Conservation (phyloP, 1,284 basidiomycete genomes). For the Cryptococcus sp. region DNA sequence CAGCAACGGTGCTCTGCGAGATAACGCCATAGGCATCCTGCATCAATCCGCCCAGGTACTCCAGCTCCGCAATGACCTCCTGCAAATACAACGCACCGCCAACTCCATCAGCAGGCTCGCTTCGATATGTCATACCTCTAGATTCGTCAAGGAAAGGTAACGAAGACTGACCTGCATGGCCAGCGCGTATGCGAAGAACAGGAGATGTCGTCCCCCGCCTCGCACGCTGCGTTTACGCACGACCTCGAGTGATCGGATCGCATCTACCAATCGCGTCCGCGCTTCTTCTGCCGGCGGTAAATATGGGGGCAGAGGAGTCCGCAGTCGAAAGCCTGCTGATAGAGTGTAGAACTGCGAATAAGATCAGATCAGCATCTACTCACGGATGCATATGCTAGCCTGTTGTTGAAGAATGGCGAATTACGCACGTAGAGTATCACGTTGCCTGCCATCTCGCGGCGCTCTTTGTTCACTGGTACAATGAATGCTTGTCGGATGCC, state of each 20-base stretch:
- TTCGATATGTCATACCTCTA: too few species aligned
- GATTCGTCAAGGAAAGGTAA: not conserved
- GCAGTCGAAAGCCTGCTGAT: constrained; percentile 80
- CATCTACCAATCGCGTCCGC: constrained; percentile 74
- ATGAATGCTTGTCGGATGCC: constrained; percentile 77
- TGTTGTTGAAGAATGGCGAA: not conserved
- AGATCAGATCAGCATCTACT: not conserved
- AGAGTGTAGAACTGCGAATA: constrained; percentile 69
- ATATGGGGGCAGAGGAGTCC: constrained; percentile 90
- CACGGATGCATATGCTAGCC: not conserved
- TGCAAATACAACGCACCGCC: not conserved
- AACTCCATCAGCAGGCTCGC: too few species aligned
- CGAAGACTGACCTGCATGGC: constrained; percentile 65
- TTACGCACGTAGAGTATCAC: constrained; percentile 71
- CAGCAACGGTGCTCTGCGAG: constrained; percentile 65
- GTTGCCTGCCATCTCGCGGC: constrained; percentile 86
- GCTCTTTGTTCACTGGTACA: constrained; percentile 78
- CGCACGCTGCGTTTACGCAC: constrained; percentile 65
- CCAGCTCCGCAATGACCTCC: constrained; percentile 83
- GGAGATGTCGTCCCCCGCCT: constrained; percentile 69
- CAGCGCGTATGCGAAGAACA: constrained; percentile 91
- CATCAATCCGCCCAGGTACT: constrained; percentile 70
- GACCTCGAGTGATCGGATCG: constrained; percentile 78
- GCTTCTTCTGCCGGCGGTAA: constrained; percentile 87
- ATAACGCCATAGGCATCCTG: constrained; percentile 84